These are phyloP conservation scores for Apiospora saccharicola DNA, from an alignment of 2,329 filamentous ascomycete species.

Conservation along the genomic window DNA sequence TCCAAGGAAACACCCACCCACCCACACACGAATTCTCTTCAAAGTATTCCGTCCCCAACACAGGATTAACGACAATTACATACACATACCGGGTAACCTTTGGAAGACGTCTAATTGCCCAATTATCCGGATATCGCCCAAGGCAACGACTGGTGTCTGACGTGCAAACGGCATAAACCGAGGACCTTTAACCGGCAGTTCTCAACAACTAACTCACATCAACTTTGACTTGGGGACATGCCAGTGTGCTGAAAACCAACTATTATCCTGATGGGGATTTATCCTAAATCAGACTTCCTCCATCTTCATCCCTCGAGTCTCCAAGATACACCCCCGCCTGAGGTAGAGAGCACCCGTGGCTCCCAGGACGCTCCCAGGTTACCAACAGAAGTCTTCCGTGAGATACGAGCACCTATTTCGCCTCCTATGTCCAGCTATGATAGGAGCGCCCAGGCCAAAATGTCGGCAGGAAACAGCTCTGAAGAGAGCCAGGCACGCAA, in stretches of 20 bases:
- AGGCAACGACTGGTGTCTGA: constrained; percentile 12
- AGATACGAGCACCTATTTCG: constrained; percentile 51
- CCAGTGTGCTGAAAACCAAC: constrained; percentile 27
- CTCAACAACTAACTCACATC: constrained; percentile 10
- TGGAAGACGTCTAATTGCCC: background rate
- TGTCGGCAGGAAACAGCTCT: constrained; percentile 50
- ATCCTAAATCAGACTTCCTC: constrained; percentile 58
- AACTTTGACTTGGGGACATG: constrained; percentile 24
- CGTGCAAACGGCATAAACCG: constrained; percentile 13
- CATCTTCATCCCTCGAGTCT: constrained; percentile 55
- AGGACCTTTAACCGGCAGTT: constrained; percentile 19
- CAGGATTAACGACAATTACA: background rate
- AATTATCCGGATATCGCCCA: constrained; percentile 14
- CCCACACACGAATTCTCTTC: background rate
- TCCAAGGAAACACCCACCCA: background rate
- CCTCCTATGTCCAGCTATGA: constrained; percentile 68
- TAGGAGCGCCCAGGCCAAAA: constrained; percentile 51
- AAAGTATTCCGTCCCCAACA: constrained; percentile 2
- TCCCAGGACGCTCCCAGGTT: constrained; percentile 53
- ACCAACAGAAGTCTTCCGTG: constrained; percentile 37
- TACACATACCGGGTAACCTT: background rate
- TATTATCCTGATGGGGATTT: constrained; percentile 61
- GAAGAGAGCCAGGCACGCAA: constrained; percentile 48
- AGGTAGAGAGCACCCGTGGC: constrained; percentile 59
- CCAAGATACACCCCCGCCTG: constrained; percentile 61